These are phyloP conservation scores for Protomyces inundatus DNA, from an alignment of 1,139 yeast genomes.

Conservation along the genomic window DNA sequence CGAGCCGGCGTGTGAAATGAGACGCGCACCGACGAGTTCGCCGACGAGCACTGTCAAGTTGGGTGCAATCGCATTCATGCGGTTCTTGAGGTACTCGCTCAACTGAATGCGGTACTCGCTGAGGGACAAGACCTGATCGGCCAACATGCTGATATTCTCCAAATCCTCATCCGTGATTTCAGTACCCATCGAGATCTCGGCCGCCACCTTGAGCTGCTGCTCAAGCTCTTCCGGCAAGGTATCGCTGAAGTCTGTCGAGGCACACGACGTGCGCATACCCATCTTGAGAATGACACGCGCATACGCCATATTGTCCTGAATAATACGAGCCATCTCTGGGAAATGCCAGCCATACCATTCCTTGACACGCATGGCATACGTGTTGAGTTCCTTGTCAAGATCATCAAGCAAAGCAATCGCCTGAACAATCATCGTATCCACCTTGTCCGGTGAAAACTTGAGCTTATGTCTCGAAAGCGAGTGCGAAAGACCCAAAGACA, in stretches of 20 bases:
- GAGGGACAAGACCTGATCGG: conserved; percentile 88
- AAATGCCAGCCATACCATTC: conserved; percentile 99
- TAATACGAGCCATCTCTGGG: conserved; percentile 96
- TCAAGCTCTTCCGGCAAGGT: conserved; percentile 89
- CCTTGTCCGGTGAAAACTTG: conserved; percentile 96
- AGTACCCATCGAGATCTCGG: conserved; percentile 98
- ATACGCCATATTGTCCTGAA: conserved; percentile 82
- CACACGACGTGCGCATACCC: conserved; percentile 91
- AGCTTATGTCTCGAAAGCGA: conserved; percentile 98
- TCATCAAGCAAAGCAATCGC: conserved; percentile 96
- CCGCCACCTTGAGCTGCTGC: conserved; percentile 55
- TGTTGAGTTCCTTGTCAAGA: conserved; percentile 93
- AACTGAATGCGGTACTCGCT: conserved; percentile 88
- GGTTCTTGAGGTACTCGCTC: conserved; percentile 80
- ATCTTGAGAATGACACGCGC: conserved; percentile 87
- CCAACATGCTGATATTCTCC: conserved; percentile 83
- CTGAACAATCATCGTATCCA: conserved; percentile 97
- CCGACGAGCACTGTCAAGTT: conserved; percentile 94
- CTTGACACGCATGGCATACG: conserved; percentile 97
- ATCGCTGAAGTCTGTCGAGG: conserved; percentile 83
- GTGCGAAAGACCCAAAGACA: conserved; percentile 97
- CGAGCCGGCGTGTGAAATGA: conserved; percentile 97
- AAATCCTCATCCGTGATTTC: conserved; percentile 92
- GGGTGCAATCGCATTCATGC: conserved; percentile 98
- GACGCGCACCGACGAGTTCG: conserved; percentile 96